These are phyloP conservation scores for Hypholoma sublateritium DNA, from an alignment of 768 basidiomycete species.

Conservation along the genomic window DNA sequence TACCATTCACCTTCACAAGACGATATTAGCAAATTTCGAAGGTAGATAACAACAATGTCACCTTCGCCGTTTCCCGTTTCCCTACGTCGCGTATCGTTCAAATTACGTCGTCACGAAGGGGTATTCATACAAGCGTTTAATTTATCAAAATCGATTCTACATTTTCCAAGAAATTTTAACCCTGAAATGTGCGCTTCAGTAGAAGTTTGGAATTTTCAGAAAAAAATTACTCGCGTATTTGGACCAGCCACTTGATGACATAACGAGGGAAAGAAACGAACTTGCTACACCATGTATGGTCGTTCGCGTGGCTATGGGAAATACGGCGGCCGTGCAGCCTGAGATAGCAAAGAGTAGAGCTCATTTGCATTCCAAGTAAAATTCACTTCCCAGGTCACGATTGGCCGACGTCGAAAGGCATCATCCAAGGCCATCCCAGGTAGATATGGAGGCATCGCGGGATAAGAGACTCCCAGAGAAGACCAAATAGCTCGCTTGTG, in stretches of 20 bases:
- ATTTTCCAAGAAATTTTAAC: not conserved
- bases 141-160: not conserved
- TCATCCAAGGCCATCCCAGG: not conserved
- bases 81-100: too few relatives aligned
- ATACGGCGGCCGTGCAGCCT: constrained; percentile 10
- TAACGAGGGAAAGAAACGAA: constrained; percentile 15
- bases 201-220: not conserved
- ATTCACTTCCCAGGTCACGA: constrained; percentile 13
- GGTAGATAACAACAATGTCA: not conserved
- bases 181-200: not conserved
- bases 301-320: constrained; percentile 22
- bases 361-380: not conserved
- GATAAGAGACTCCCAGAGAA: constrained; percentile 8
- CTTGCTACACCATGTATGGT: constrained; percentile 6
- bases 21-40: not conserved
- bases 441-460: not conserved
- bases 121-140: too few relatives aligned
- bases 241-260: constrained; percentile 10
- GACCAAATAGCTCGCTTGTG: not conserved
- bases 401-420: constrained; percentile 9
- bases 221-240: constrained; percentile 8
- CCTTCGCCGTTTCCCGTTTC: not conserved
- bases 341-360: constrained; percentile 10
- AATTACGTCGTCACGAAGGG: too few relatives aligned
- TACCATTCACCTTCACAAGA: too few relatives aligned